Percentiles rank a stretch among this genome's conserved stretches.
phyloP scores from a whole-genome alignment of 345 rosid genomes.

The Luvunga scandens region DNA sequence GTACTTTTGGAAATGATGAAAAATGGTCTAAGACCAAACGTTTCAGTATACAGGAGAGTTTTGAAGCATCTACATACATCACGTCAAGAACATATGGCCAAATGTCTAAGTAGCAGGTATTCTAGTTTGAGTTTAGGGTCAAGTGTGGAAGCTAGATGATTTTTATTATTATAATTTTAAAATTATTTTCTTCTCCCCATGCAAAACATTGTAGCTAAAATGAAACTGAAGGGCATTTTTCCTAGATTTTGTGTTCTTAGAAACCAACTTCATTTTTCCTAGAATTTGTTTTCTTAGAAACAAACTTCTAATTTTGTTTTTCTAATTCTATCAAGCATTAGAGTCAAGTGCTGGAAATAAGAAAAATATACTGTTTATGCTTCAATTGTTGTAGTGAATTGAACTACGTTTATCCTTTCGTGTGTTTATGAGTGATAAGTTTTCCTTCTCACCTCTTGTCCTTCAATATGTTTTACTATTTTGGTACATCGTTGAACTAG shows the following conservation, averaged over 20 bases:
- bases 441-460: background rate
- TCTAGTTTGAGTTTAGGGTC: conserved; percentile 15
- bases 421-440: background rate
- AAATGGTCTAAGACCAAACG: conserved; percentile 48
- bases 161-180: background rate
- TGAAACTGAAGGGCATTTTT: background rate
- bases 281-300: too few relatives aligned
- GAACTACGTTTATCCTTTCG: background rate
- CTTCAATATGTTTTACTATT: background rate
- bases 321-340: background rate
- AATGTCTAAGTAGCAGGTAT: conserved; percentile 18
- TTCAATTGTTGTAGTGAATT: background rate
- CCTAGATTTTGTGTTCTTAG: too few relatives aligned
- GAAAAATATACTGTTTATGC: background rate
- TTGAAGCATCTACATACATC: conserved; percentile 28
- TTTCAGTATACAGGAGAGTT: conserved; percentile 30
- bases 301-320: background rate
- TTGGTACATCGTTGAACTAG: background rate
- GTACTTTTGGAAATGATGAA: conserved; percentile 50
- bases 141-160: conserved; percentile 16
- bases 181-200: background rate
- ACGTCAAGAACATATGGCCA: conserved; percentile 30
- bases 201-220: background rate
- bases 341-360: background rate
- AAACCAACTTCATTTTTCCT: background rate